phyloP scores from a whole-genome alignment of 1,284 basidiomycete species.

The Puccinia brachypodii region DNA sequence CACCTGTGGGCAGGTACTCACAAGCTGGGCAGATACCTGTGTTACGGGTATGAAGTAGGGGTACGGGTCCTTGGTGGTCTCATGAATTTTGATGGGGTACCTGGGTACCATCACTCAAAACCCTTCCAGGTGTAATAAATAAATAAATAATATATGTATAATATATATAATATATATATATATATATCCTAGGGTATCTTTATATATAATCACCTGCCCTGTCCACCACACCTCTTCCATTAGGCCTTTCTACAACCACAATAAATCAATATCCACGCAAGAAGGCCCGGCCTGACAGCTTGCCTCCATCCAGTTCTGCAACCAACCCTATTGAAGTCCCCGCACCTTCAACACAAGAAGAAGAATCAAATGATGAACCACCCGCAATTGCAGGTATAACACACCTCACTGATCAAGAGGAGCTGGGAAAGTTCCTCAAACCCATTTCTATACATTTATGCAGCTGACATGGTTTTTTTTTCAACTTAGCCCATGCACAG shows the following conservation, averaged over 20 bases:
- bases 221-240: too few species aligned
- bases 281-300: neutral
- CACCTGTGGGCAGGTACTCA: neutral
- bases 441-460: too few species aligned
- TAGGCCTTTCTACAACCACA: too few species aligned
- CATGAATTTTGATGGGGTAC: neutral
- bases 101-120: neutral
- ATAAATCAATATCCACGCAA: neutral
- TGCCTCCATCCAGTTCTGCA: neutral
- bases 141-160: too few species aligned
- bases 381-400: neutral
- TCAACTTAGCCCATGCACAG: neutral
- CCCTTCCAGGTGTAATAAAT: neutral
- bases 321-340: too few species aligned
- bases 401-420: neutral
- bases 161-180: too few species aligned
- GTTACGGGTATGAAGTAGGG: neutral
- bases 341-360: neutral
- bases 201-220: neutral
- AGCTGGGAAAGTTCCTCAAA: neutral
- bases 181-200: neutral
- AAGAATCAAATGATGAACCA: neutral
- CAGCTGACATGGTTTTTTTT: neutral
- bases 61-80: neutral
- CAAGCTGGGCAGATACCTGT: neutral